Percentiles rank a stretch among this genome's conserved stretches.
Conservation (phyloP, 2,329 filamentous ascomycete genomes). For the Lecanicillium sp. region DNA sequence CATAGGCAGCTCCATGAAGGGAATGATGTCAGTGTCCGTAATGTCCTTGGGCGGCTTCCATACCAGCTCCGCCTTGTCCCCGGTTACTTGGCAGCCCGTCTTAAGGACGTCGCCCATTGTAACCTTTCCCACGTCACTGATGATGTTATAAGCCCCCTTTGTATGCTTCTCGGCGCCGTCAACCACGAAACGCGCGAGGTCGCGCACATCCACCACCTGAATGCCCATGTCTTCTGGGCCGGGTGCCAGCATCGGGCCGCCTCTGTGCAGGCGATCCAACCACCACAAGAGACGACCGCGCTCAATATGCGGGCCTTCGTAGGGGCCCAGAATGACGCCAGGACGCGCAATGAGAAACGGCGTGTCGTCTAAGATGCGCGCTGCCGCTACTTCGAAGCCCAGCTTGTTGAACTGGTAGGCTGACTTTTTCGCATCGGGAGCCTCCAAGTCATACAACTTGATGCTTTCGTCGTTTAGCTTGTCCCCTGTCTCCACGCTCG, state of each 20-base stretch:
- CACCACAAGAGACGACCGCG: slow-evolving; percentile 1
- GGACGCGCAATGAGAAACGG: neutral
- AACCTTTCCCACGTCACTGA: neutral
- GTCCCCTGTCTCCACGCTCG: neutral
- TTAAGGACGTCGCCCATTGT: slow-evolving; percentile 1
- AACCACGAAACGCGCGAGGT: neutral
- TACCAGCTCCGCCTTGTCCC: neutral
- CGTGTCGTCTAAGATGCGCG: neutral
- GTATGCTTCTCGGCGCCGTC: neutral
- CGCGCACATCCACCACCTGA: slow-evolving; percentile 1
- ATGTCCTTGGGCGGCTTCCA: neutral
- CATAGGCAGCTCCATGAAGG: slow-evolving; percentile 3
- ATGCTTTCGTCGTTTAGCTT: neutral
- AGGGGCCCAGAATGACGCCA: slow-evolving; percentile 1
- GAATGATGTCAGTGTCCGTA: neutral
- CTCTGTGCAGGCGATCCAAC: neutral
- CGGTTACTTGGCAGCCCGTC: neutral
- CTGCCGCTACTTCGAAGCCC: neutral
- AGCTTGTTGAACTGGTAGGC: neutral
- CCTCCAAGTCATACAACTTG: neutral
- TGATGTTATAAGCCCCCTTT: neutral
- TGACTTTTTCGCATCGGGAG: neutral
- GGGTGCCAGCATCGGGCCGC: neutral
- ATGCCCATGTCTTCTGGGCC: neutral
- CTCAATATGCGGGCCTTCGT: neutral